phyloP scores from a whole-genome alignment of 306 rosid species.

The Styphnolobium japonicum region DNA sequence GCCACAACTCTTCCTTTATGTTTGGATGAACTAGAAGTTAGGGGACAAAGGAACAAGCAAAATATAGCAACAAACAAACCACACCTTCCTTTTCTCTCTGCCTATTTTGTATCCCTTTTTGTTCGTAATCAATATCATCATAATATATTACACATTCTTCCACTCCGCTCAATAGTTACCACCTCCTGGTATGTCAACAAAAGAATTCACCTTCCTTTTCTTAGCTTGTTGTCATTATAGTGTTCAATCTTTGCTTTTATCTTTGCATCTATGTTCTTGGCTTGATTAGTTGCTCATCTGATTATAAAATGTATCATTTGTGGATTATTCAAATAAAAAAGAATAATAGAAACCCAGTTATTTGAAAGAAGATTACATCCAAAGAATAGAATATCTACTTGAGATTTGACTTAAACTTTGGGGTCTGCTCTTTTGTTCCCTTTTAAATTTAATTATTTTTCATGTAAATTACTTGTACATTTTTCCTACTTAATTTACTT shows the following conservation, averaged over 20 bases:
- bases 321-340: neutral
- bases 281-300: neutral
- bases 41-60: constrained; percentile 7
- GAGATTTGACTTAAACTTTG: neutral
- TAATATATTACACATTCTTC: constrained; percentile 9
- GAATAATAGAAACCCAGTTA: neutral
- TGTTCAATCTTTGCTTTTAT: neutral
- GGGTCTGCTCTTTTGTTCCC: neutral
- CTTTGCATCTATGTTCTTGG: neutral
- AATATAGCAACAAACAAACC: constrained; percentile 12
- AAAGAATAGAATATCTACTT: neutral
- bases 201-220: neutral
- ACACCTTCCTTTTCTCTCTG: constrained; percentile 19
- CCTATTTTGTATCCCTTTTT: neutral
- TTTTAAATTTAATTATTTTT: neutral
- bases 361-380: constrained; percentile 12
- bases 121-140: neutral
- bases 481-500: neutral
- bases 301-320: neutral
- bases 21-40: constrained; percentile 37
- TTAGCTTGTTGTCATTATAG: neutral
- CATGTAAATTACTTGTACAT: neutral
- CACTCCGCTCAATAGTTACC: neutral
- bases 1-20: constrained; percentile 19
- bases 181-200: constrained; percentile 25